Evolutionary conservation across 768 basidiomycete species (phyloP).

Genomic region (Cystobasidium ongulense): DNA sequence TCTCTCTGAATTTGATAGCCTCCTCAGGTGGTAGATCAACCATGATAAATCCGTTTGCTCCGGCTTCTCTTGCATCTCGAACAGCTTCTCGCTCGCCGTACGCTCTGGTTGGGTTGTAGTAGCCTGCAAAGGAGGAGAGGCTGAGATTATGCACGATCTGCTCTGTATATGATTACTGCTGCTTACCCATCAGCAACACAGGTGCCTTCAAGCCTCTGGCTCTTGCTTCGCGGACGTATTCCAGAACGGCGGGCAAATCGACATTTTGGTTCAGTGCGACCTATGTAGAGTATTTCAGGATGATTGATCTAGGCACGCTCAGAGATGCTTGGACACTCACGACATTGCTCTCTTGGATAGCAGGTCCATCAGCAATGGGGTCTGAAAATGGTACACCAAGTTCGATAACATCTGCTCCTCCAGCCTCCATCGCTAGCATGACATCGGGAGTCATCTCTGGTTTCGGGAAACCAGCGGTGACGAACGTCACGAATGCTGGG

Average conservation of each 20-base stretch:
- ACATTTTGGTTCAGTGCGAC: constrained; percentile 73
- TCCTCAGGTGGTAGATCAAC: constrained; percentile 98
- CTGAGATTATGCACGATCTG: not conserved
- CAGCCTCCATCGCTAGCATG: constrained; percentile 82
- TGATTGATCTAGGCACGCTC: not conserved
- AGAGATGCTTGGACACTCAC: constrained; percentile 46
- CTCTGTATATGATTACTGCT: not conserved
- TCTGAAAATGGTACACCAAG: constrained; percentile 93
- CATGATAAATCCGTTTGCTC: constrained; percentile 94
- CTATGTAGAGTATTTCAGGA: constrained; percentile 48
- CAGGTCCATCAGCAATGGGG: constrained; percentile 89
- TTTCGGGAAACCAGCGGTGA: constrained; percentile 87
- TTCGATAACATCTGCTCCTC: constrained; percentile 90
- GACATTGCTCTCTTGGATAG: constrained; percentile 87
- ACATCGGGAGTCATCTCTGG: constrained; percentile 71
- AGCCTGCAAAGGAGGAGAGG: constrained; percentile 55
- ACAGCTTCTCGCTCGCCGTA: constrained; percentile 94
- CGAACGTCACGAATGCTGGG: constrained; percentile 56
- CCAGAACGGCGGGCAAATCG: constrained; percentile 66
- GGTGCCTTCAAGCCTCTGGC: constrained; percentile 72
- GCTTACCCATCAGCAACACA: constrained; percentile 83
- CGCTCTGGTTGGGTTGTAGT: constrained; percentile 91
- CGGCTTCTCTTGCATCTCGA: constrained; percentile 74
- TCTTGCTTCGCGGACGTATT: constrained; percentile 67
- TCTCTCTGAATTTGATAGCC: constrained; percentile 77